Percentiles rank a stretch among this genome's conserved stretches.
phyloP scores from a whole-genome alignment of 805 yeast species.

The Diddensiella caesifluorescens region DNA sequence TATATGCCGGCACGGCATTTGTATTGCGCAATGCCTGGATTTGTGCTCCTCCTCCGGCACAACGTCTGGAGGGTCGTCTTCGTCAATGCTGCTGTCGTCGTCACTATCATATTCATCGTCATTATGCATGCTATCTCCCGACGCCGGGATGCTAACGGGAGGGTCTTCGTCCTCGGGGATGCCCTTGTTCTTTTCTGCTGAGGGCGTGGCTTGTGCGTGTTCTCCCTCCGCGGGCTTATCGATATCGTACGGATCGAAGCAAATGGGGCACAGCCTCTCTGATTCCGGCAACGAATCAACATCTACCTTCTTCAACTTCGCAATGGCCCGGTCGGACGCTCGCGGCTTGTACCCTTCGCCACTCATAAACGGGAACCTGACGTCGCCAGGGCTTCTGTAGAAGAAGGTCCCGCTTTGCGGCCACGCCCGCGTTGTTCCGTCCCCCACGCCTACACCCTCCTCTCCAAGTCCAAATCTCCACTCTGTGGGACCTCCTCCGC shows the following conservation, averaged over 20 bases:
- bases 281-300: slow-evolving; percentile 28
- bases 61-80: slow-evolving; percentile 14
- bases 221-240: slow-evolving; percentile 5
- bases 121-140: not conserved
- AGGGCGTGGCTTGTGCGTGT: slow-evolving; percentile 12
- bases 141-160: not conserved
- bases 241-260: slow-evolving; percentile 36
- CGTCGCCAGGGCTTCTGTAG: not conserved
- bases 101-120: not conserved
- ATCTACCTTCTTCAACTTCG: slow-evolving; percentile 29
- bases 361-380: slow-evolving; percentile 1
- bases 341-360: slow-evolving; percentile 13
- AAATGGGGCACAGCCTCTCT: slow-evolving; percentile 39
- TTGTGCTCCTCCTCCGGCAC: slow-evolving; percentile 11
- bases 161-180: slow-evolving; percentile 2
- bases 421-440: slow-evolving; percentile 1
- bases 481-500: not conserved
- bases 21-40: slow-evolving; percentile 67
- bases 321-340: slow-evolving; percentile 30
- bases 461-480: not conserved
- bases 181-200: slow-evolving; percentile 9
- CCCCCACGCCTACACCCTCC: slow-evolving; percentile 4
- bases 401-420: slow-evolving; percentile 6
- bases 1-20: slow-evolving; percentile 78
- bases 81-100: too few relatives aligned